Conservation (phyloP, 371 early-diverging fungal species). For the Mucor lusitanicus region DNA sequence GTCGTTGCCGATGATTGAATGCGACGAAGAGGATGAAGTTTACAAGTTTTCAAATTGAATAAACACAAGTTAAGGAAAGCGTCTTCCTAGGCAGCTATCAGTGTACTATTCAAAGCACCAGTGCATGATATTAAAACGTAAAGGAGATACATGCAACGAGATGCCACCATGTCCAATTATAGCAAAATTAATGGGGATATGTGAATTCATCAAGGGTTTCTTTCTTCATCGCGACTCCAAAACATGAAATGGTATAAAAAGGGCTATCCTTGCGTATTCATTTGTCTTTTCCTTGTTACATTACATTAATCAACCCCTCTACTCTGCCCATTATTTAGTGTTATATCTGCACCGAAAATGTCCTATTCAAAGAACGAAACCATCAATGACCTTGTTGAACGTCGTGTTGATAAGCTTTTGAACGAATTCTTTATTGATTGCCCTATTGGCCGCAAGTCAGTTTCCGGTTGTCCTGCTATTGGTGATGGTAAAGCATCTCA, state of each 20-base stretch:
- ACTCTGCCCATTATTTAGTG: not conserved
- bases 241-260: not conserved
- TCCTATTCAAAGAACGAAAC: not conserved
- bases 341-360: not conserved
- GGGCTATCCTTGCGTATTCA: not conserved
- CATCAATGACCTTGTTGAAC: conserved; percentile 10
- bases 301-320: not conserved
- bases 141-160: not conserved
- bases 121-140: too few relatives aligned
- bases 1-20: not conserved
- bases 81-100: not conserved
- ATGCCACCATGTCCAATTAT: not conserved
- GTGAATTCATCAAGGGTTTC: not conserved
- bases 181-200: not conserved
- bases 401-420: conserved; percentile 8
- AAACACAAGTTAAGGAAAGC: not conserved
- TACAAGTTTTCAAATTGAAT: not conserved
- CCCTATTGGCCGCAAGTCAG: conserved; percentile 12
- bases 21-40: not conserved
- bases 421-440: conserved; percentile 15
- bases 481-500: not conserved
- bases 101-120: too few relatives aligned
- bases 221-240: not conserved
- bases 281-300: not conserved
- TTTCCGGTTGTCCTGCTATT: conserved; percentile 10